Percentiles rank a stretch among this genome's conserved stretches.
These are phyloP conservation scores for Rosa persica DNA, from an alignment of 306 rosid species.

Conservation along the genomic window DNA sequence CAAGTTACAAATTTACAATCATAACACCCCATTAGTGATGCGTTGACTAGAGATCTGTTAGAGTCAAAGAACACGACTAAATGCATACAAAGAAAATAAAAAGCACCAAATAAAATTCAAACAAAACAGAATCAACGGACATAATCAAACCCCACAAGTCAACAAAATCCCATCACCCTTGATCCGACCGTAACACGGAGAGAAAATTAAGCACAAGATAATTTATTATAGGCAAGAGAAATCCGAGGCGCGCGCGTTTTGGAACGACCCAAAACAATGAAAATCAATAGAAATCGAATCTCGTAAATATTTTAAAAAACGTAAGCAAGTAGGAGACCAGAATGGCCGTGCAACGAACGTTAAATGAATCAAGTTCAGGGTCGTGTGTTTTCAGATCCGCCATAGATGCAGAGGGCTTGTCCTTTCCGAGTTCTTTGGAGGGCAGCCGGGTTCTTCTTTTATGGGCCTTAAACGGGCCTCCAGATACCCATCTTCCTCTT, in stretches of 20 bases:
- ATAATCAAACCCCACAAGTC: not conserved
- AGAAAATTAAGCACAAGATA: not conserved
- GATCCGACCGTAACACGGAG: not conserved
- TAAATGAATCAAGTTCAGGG: constrained; percentile 12
- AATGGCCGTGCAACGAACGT: not conserved
- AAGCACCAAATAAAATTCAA: not conserved
- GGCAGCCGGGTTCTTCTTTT: constrained; percentile 1
- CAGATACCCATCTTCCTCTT: constrained; percentile 21
- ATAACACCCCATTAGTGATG: not conserved
- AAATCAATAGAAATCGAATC: not conserved
- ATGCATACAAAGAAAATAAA: not conserved
- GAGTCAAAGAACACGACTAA: not conserved
- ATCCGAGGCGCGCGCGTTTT: not conserved
- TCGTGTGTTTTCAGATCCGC: constrained; percentile 39
- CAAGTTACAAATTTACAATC: not conserved
- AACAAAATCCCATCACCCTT: not conserved
- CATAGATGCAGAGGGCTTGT: constrained; percentile 29
- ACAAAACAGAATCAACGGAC: not conserved
- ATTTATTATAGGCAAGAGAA: not conserved
- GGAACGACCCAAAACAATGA: not conserved
- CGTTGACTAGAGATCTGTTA: not conserved
- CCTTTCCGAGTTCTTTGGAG: not conserved
- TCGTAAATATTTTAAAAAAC: constrained; percentile 1
- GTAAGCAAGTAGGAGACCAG: not conserved
- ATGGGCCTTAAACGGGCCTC: constrained; percentile 39